Percentiles rank a stretch among this genome's conserved stretches.
Conservation (phyloP, 129 eudicot genomes). For the Saposhnikovia divaricata region DNA sequence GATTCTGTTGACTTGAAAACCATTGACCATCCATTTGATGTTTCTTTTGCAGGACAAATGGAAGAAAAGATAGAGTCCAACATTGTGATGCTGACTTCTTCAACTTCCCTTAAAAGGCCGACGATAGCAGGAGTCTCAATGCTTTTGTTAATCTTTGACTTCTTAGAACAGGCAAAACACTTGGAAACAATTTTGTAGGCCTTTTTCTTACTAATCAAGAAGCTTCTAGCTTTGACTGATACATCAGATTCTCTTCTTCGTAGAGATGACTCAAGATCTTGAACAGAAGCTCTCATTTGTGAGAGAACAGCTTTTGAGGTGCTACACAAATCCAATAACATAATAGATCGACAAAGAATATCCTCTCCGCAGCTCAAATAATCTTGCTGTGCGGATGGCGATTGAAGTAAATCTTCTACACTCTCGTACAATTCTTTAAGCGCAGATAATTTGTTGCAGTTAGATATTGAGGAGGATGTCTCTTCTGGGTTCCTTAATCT, state of each 20-base stretch:
- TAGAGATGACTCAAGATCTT: slow-evolving; percentile 4
- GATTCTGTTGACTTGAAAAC: background rate
- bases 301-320: background rate
- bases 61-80: background rate
- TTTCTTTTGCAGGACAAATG: background rate
- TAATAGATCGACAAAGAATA: background rate
- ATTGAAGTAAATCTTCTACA: background rate
- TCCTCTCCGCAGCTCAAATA: background rate
- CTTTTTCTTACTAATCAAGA: background rate
- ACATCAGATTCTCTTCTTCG: background rate
- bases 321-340: slow-evolving; percentile 5
- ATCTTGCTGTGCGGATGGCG: background rate
- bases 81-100: slow-evolving; percentile 1
- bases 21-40: background rate
- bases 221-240: slow-evolving; percentile 3
- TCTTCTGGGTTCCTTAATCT: too few species aligned
- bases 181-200: background rate
- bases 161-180: background rate
- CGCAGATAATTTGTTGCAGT: background rate
- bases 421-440: background rate
- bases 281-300: background rate
- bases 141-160: background rate
- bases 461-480: background rate
- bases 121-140: background rate
- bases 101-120: slow-evolving; percentile 3